Evolutionary conservation across 2,329 filamentous ascomycete genomes (phyloP).

Genomic region (Fusarium nematophilum): DNA sequence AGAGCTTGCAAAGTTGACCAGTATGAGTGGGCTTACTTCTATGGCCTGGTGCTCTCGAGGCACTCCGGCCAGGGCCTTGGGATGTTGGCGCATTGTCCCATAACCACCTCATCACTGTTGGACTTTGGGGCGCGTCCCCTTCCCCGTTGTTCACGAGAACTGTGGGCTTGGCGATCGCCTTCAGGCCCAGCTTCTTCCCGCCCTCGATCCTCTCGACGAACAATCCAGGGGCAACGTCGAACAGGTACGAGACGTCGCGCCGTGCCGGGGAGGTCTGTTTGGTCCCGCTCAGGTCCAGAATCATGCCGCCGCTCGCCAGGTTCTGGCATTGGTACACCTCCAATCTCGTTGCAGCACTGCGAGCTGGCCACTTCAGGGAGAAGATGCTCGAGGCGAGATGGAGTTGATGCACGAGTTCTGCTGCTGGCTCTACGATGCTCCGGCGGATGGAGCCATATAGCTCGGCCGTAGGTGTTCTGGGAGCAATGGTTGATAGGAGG

Average conservation of each 20-base stretch:
- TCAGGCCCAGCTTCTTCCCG: conserved; percentile 47
- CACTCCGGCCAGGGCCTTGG: conserved; percentile 31
- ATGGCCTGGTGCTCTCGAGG: conserved; percentile 31
- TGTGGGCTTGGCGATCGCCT: conserved; percentile 49
- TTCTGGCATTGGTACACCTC: conserved; percentile 53
- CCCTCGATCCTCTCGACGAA: conserved; percentile 51
- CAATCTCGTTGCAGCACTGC: conserved; percentile 49
- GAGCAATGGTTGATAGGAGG: conserved; percentile 46
- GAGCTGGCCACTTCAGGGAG: conserved; percentile 53
- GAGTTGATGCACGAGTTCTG: conserved; percentile 51
- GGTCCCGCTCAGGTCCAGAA: conserved; percentile 46
- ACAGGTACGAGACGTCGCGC: conserved; percentile 49
- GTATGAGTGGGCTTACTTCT: conserved; percentile 45
- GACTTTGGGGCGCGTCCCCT: conserved; percentile 40
- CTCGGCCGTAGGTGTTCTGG: conserved; percentile 42
- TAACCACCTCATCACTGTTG: conserved; percentile 51
- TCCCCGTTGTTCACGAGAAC: conserved; percentile 48
- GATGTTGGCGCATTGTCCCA: conserved; percentile 44
- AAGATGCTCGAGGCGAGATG: conserved; percentile 50
- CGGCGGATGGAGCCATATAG: conserved; percentile 48
- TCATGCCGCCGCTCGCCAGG: conserved; percentile 46
- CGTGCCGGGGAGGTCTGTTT: conserved; percentile 44
- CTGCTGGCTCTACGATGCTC: conserved; percentile 50
- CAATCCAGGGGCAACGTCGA: conserved; percentile 52
- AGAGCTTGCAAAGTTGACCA: conserved; percentile 41